Conservation (phyloP, 495 filamentous ascomycete species). For the Zalerion maritima region DNA sequence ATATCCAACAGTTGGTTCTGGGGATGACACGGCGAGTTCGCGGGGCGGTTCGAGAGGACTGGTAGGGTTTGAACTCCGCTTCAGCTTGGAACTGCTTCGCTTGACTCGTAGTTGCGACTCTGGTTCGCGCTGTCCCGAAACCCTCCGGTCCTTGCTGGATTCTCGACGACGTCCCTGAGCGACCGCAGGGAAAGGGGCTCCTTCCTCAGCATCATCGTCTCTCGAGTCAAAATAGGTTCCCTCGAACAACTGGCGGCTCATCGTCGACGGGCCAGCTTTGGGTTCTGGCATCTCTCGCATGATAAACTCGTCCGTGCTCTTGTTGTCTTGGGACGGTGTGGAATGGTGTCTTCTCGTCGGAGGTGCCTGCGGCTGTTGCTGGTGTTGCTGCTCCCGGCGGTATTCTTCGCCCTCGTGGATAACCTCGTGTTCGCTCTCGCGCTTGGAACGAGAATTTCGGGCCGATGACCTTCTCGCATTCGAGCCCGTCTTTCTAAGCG, state of each 20-base stretch:
- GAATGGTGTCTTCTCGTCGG: no score
- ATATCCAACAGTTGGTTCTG: conserved; percentile 23
- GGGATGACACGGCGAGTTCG: conserved; percentile 10
- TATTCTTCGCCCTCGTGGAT: conserved; percentile 24
- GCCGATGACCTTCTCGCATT: conserved; percentile 26
- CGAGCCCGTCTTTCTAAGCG: conserved; percentile 40
- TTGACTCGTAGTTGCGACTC: conserved; percentile 25
- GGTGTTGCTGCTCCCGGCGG: conserved; percentile 12
- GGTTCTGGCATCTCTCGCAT: conserved; percentile 13
- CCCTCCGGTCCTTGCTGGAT: conserved; percentile 21
- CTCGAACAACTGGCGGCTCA: conserved; percentile 6
- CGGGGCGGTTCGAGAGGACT: conserved; percentile 19
- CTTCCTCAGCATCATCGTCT: conserved; percentile 36
- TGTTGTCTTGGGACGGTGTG: no score
- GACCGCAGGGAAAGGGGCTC: conserved; percentile 54
- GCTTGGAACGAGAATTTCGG: conserved; percentile 20
- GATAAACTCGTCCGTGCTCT: conserved; percentile 10
- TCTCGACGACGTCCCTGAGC: conserved; percentile 39
- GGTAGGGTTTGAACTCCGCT: conserved; percentile 30
- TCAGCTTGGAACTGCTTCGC: conserved; percentile 31
- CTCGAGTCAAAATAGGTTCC: conserved; percentile 10
- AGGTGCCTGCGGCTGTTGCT: no score
- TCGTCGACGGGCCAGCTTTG: conserved; percentile 3
- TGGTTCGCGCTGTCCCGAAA: conserved; percentile 25
- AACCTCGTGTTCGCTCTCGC: conserved; percentile 20